A percentile compares a stretch with the other conserved stretches of the same genome.
Conservation (phyloP, 1,284 basidiomycete genomes). For the Rhodotorula sp. region DNA sequence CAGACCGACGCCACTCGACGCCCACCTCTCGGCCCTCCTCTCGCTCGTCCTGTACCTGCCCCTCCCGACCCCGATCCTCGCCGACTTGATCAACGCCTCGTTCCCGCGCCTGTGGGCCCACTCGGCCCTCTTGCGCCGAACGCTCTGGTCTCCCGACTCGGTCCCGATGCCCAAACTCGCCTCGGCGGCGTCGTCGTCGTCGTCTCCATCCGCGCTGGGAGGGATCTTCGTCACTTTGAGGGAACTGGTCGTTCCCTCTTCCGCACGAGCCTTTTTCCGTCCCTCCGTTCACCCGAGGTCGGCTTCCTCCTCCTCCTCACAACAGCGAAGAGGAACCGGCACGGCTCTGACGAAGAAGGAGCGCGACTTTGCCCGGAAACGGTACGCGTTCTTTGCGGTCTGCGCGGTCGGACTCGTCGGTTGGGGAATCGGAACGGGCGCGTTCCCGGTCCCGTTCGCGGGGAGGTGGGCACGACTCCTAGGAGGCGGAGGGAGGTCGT, state of each 20-base stretch:
- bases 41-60: conserved; percentile 48
- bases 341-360: conserved; percentile 13
- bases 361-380: conserved; percentile 19
- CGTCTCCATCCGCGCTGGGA: neutral
- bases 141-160: conserved; percentile 29
- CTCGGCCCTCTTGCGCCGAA: conserved; percentile 35
- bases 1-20: conserved; percentile 47
- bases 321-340: neutral
- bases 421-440: conserved; percentile 35
- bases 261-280: neutral
- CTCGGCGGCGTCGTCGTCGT: neutral
- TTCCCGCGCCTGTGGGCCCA: conserved; percentile 40
- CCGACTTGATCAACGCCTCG: conserved; percentile 46
- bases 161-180: neutral
- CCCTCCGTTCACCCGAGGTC: conserved; percentile 1
- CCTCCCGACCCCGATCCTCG: conserved; percentile 49
- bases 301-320: neutral
- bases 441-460: conserved; percentile 25
- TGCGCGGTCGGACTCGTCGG: conserved; percentile 22
- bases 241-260: conserved; percentile 1
- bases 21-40: conserved; percentile 49
- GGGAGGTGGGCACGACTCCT: conserved; percentile 6
- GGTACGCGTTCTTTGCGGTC: conserved; percentile 25
- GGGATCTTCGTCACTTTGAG: neutral
- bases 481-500: neutral